Percentiles rank a stretch among this genome's conserved stretches.
phyloP scores from a whole-genome alignment of 129 eudicot genomes.

The Gnaphalium uliginosum region DNA sequence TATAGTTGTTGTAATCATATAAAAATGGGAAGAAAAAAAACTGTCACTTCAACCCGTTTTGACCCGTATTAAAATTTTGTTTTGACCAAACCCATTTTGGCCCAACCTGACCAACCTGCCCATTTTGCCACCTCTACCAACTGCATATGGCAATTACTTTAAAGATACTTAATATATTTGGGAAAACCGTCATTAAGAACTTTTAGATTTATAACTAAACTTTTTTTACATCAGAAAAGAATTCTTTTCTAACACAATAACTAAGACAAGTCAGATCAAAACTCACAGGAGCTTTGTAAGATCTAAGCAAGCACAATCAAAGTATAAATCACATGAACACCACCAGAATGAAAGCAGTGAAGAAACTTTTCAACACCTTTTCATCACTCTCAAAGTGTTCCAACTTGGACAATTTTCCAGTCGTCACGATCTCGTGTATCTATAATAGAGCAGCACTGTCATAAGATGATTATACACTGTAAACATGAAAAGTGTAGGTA shows the following conservation, averaged over 20 bases:
- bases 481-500: not conserved
- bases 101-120: not conserved
- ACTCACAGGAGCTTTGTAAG: not conserved
- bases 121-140: not conserved
- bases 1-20: not conserved
- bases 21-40: not conserved
- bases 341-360: not conserved
- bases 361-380: constrained; percentile 51
- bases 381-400: constrained; percentile 95
- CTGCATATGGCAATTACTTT: not conserved
- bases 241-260: not conserved
- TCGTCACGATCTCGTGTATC: constrained; percentile 88
- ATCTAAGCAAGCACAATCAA: not conserved
- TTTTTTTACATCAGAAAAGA: not conserved
- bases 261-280: constrained; percentile 1
- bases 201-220: not conserved
- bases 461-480: constrained; percentile 20
- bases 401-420: constrained; percentile 92
- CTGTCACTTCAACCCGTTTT: not conserved
- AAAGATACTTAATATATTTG: not conserved
- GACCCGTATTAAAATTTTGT: not conserved
- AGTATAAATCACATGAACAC: not conserved
- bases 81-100: not conserved
- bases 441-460: constrained; percentile 40
- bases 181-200: not conserved